Percentiles rank a stretch among this genome's conserved stretches.
Conservation (phyloP, 148 eudicot species). For the Fagopyrum homotropicum region DNA sequence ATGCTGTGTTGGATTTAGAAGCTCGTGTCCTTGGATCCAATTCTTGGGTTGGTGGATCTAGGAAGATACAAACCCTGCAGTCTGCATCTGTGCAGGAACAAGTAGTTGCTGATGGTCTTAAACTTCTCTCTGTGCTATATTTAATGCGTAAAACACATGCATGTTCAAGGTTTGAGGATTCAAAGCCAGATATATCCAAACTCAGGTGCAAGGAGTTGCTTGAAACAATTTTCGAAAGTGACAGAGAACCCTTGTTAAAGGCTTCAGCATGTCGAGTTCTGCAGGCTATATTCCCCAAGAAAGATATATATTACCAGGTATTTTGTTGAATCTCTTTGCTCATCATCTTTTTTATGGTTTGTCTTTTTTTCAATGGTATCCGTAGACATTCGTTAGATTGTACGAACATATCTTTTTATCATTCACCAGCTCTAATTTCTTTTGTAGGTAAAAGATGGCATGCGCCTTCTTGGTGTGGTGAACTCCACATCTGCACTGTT, state of each 20-base stretch:
- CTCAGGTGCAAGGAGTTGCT: slow-evolving; percentile 75
- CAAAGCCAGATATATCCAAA: slow-evolving; percentile 42
- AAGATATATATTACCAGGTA: slow-evolving; percentile 86
- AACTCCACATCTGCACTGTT: slow-evolving; percentile 62
- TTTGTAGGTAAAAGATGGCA: slow-evolving; percentile 79
- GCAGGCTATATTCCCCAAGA: slow-evolving; percentile 80
- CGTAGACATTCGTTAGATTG: not conserved
- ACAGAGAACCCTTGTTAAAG: slow-evolving; percentile 80
- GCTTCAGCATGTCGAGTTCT: slow-evolving; percentile 87
- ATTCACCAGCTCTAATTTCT: slow-evolving; percentile 15
- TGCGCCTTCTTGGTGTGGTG: slow-evolving; percentile 91
- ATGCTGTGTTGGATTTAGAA: slow-evolving; percentile 91
- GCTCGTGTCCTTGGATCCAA: slow-evolving; percentile 75
- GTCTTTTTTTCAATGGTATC: not conserved
- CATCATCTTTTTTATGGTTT: slow-evolving; percentile 1
- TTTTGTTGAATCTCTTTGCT: slow-evolving; percentile 10
- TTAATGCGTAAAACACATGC: slow-evolving; percentile 46
- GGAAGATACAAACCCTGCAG: slow-evolving; percentile 51
- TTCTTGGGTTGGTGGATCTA: slow-evolving; percentile 54
- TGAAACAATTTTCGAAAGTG: slow-evolving; percentile 86
- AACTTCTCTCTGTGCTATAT: slow-evolving; percentile 72
- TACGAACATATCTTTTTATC: not conserved
- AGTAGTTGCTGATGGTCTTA: slow-evolving; percentile 89
- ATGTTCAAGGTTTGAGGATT: slow-evolving; percentile 47
- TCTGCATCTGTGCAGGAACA: slow-evolving; percentile 79